These are phyloP conservation scores for Priceomyces haplophilus DNA, from an alignment of 805 yeast species.

Conservation along the genomic window DNA sequence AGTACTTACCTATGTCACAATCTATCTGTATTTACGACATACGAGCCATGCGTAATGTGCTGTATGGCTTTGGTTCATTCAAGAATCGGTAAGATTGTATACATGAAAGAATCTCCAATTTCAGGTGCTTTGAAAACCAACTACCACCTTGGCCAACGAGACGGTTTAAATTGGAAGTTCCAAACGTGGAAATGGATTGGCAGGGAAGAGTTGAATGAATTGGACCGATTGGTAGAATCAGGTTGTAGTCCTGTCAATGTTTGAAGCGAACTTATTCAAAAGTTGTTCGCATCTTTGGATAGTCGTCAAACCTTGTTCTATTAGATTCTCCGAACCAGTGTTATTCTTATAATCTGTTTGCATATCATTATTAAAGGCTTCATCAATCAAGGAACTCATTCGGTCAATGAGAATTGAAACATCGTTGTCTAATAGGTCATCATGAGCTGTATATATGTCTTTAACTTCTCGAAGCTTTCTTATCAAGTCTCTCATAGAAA, in stretches of 20 bases:
- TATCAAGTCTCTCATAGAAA: constrained; percentile 12
- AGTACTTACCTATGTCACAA: constrained; percentile 67
- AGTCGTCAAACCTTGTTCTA: constrained; percentile 13
- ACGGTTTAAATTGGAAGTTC: constrained; percentile 80
- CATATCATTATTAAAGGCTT: neutral
- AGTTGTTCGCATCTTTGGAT: constrained; percentile 10
- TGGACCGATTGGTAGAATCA: neutral
- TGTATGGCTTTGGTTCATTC: constrained; percentile 95
- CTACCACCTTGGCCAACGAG: constrained; percentile 72
- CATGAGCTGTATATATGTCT: constrained; percentile 23
- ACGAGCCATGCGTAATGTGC: constrained; percentile 97
- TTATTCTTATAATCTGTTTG: constrained; percentile 25
- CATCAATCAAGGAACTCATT: constrained; percentile 13
- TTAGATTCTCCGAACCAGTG: neutral
- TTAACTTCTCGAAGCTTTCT: constrained; percentile 23
- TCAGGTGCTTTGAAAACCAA: constrained; percentile 57
- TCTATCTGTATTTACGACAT: constrained; percentile 79
- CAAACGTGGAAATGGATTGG: constrained; percentile 77
- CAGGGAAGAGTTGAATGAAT: constrained; percentile 17
- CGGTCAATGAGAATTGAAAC: constrained; percentile 13
- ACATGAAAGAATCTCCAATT: constrained; percentile 42
- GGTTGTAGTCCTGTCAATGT: neutral
- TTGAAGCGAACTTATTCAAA: constrained; percentile 1
- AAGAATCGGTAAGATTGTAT: constrained; percentile 67
- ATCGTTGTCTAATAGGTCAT: constrained; percentile 13